phyloP scores from a whole-genome alignment of 352 stramenopile genomes.

The Phytophthora citricola region DNA sequence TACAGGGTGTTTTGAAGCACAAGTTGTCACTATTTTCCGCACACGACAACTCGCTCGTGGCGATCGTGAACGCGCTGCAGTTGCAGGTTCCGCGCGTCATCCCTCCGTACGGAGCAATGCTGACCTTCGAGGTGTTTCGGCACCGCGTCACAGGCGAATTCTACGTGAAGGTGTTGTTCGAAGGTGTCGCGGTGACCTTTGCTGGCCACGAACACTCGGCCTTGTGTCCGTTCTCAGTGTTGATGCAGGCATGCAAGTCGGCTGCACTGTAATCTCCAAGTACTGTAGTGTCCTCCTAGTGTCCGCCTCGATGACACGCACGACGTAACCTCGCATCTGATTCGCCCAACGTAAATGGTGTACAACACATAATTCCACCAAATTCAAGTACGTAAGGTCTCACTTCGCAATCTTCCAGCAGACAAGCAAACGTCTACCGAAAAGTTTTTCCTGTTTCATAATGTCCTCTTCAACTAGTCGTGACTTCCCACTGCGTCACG shows the following conservation, averaged over 20 bases:
- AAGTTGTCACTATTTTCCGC: constrained; percentile 80
- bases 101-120: constrained; percentile 74
- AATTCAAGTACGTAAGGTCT: constrained; percentile 12
- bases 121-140: constrained; percentile 75
- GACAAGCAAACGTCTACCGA: too few relatives aligned
- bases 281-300: constrained; percentile 6
- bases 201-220: constrained; percentile 42
- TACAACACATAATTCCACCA: constrained; percentile 14
- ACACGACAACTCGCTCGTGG: constrained; percentile 85
- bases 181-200: constrained; percentile 57
- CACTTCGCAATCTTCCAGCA: constrained; percentile 36
- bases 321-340: constrained; percentile 23
- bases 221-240: constrained; percentile 67
- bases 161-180: constrained; percentile 61
- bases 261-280: constrained; percentile 12
- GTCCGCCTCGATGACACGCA: constrained; percentile 14
- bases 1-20: constrained; percentile 33
- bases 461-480: constrained; percentile 34
- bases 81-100: constrained; percentile 60
- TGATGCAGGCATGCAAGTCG: constrained; percentile 49
- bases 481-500: constrained; percentile 66
- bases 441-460: too few relatives aligned
- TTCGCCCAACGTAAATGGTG: constrained; percentile 12
- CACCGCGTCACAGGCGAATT: constrained; percentile 49
- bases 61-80: constrained; percentile 68